Evolutionary conservation across 148 eudicot species (phyloP), one percentile per base, ranked within the genome.

Genomic region (Agrostemma githago): DNA sequence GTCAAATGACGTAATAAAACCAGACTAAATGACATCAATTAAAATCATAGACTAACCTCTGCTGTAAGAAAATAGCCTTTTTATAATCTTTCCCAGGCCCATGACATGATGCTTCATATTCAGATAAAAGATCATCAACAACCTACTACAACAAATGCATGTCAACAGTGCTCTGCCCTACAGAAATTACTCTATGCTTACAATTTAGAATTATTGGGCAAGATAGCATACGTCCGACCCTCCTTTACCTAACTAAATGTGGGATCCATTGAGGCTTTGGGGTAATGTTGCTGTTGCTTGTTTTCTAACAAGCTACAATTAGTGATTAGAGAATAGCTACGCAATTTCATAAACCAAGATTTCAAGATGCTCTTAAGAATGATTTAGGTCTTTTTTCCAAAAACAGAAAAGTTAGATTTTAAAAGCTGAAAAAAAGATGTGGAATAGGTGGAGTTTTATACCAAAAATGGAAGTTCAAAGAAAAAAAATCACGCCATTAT

Each of bases 61-160:
- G 88, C 72, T 83, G 90, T 68, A 96, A 78, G 82, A 92, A 92
- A 19, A 63, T 62, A 48, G 86, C 78, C 79, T 87, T 78, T 67
- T 81, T 96, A 66, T 66, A 74, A 89, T 97, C 93, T 78, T 96
- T 96, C 68, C 88, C 92, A 43, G 99, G 96, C 59, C 98, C 97
- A 81, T 94, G 90, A 68, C 85, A 91, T 62, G 92, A 75, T 51
- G 87, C 77, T 71, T 96, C 97, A 84, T 90, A 96, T 75, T 96
- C 90, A 41, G 88, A 69, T 10, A 92, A 20, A 51, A 94, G 89
- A 60, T 83, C 76, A 75, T 91, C 97, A 75, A 94, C 82, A 72
- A 92, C 88, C 98, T 94, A 88, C 72, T 72, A 53, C 40, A 57
- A 79, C 56, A 48, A 71, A 65, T 46, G 64, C 16, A 65, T 54